Conservation (phyloP, 768 basidiomycete genomes). For the Suillus bovinus region DNA sequence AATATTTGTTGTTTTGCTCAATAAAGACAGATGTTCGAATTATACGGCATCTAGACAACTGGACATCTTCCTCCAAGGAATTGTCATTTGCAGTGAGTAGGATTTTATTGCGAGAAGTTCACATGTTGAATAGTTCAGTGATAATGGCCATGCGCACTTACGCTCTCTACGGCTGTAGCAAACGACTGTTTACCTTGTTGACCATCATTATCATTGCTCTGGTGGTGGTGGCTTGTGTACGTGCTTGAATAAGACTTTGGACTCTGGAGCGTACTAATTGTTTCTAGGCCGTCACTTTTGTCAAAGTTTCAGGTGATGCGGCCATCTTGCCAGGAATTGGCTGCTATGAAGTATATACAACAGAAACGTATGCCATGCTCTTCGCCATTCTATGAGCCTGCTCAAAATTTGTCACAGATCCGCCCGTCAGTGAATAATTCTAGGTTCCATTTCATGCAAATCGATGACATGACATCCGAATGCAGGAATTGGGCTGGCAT, state of each 20-base stretch:
- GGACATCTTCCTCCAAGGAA: background rate
- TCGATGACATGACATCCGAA: background rate
- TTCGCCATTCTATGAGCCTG: slow-evolving; percentile 38
- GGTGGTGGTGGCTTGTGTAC: slow-evolving; percentile 35
- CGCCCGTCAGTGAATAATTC: background rate
- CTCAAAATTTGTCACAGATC: background rate
- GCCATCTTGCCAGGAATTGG: slow-evolving; percentile 27
- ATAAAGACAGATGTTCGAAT: background rate
- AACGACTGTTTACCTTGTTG: slow-evolving; percentile 39
- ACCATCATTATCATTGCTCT: slow-evolving; percentile 34
- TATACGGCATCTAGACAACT: background rate
- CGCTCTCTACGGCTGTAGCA: slow-evolving; percentile 48
- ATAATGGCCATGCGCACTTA: slow-evolving; percentile 49
- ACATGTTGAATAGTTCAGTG: slow-evolving; percentile 30
- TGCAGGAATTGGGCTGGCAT: background rate
- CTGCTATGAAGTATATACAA: slow-evolving; percentile 21
- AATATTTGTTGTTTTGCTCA: background rate
- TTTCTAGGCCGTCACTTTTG: slow-evolving; percentile 34
- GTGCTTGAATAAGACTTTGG: slow-evolving; percentile 18
- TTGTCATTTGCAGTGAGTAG: background rate
- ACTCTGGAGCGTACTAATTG: background rate
- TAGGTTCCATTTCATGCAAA: background rate
- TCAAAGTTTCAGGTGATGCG: slow-evolving; percentile 42
- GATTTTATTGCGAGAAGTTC: background rate
- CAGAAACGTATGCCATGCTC: slow-evolving; percentile 20